Evolutionary conservation across 2,329 filamentous ascomycete genomes (phyloP).

Genomic region (Didymella glomerata): DNA sequence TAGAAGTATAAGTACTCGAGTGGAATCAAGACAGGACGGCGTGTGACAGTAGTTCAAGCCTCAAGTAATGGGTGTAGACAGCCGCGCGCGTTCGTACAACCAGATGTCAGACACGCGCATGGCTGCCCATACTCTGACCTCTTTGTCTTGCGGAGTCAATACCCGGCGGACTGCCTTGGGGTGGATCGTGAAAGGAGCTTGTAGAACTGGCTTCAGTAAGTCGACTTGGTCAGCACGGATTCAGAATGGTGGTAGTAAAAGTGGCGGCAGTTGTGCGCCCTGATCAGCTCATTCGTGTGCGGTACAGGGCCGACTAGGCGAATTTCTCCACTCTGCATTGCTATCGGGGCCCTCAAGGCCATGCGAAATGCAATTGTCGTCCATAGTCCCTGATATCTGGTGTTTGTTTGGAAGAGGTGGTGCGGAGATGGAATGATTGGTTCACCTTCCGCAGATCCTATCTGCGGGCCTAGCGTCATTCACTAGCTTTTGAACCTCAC

Average conservation of each 20-base stretch:
- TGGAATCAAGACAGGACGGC: neutral
- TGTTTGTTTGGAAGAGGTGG: slow-evolving; percentile 8
- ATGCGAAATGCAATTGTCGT: neutral
- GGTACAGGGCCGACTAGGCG: neutral
- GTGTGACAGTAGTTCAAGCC: slow-evolving; percentile 11
- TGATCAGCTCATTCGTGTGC: neutral
- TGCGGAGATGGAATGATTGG: slow-evolving; percentile 11
- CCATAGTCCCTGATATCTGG: neutral
- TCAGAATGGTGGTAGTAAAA: slow-evolving; percentile 8
- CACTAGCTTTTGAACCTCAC: slow-evolving; percentile 13
- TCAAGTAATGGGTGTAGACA: slow-evolving; percentile 8
- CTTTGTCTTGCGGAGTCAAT: slow-evolving; percentile 12
- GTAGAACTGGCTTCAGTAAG: slow-evolving; percentile 7
- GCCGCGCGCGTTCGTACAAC: slow-evolving; percentile 17
- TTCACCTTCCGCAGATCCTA: neutral
- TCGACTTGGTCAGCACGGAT: slow-evolving; percentile 8
- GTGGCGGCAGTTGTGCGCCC: slow-evolving; percentile 6
- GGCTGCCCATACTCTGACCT: slow-evolving; percentile 8
- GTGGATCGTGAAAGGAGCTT: slow-evolving; percentile 8
- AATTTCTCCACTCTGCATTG: slow-evolving; percentile 2
- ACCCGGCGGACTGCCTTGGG: neutral
- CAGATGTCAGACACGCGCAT: slow-evolving; percentile 11
- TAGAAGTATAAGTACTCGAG: slow-evolving; percentile 12
- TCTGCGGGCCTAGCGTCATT: slow-evolving; percentile 5
- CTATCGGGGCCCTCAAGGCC: neutral